Conservation (phyloP, 306 rosid genomes). For the Castanospermum australe region DNA sequence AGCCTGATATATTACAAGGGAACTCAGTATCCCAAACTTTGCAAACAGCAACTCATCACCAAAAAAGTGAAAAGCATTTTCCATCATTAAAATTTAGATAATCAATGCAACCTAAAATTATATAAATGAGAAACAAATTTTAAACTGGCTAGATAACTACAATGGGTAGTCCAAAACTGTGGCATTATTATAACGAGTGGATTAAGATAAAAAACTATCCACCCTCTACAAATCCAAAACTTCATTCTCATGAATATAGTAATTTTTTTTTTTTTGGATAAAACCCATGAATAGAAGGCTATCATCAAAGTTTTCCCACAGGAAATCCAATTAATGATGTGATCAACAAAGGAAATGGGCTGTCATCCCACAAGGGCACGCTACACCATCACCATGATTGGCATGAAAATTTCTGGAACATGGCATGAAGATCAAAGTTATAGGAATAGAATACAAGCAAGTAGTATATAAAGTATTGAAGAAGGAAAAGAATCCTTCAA, state of each 20-base stretch:
- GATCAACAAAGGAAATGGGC: neutral
- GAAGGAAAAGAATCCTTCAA: too few species aligned
- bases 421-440: neutral
- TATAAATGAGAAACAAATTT: neutral
- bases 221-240: neutral
- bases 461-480: too few species aligned
- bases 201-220: neutral
- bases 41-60: conserved; percentile 1
- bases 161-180: neutral
- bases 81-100: neutral
- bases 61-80: neutral
- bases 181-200: neutral
- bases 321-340: neutral
- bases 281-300: neutral
- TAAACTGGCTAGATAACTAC: neutral
- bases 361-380: neutral
- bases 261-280: too few species aligned
- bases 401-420: neutral
- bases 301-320: neutral
- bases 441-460: neutral
- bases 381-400: neutral
- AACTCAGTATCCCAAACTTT: conserved; percentile 3
- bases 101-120: neutral
- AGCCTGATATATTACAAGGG: conserved; percentile 56
- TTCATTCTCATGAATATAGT: too few species aligned